Percentiles rank a stretch among this genome's conserved stretches.
Evolutionary conservation across 768 basidiomycete genomes (phyloP).

Genomic region (Lepiota brunneoincarnata): DNA sequence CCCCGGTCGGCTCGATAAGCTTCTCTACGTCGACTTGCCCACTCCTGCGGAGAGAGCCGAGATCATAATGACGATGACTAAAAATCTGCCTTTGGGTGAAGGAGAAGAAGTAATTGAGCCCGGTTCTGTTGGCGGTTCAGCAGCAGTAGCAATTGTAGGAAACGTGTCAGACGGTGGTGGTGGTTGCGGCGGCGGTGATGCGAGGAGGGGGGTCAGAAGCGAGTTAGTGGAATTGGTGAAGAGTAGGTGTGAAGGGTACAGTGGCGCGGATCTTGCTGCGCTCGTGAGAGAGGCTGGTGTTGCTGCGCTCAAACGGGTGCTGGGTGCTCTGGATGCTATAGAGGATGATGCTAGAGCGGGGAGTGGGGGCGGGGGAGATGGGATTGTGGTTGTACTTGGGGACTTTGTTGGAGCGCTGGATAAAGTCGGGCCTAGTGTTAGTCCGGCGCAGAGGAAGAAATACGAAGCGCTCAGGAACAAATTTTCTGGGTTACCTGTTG

Average conservation of each 20-base stretch:
- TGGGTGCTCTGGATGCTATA: constrained; percentile 68
- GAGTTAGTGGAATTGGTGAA: constrained; percentile 46
- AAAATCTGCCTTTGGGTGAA: constrained; percentile 63
- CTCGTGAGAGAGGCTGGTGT: constrained; percentile 90
- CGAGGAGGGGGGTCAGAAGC: constrained; percentile 18
- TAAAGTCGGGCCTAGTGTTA: constrained; percentile 88
- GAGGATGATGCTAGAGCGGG: constrained; percentile 30
- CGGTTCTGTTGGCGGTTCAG: neutral
- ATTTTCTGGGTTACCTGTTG: constrained; percentile 76
- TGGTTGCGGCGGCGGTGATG: constrained; percentile 17
- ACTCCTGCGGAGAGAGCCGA: constrained; percentile 70
- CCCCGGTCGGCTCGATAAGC: constrained; percentile 92
- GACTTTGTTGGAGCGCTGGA: constrained; percentile 77
- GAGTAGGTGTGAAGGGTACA: constrained; percentile 76
- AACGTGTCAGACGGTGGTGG: constrained; percentile 12
- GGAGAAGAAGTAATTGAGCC: neutral
- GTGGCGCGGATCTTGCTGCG: constrained; percentile 88
- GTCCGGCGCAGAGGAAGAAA: constrained; percentile 70
- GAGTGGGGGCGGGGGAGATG: constrained; percentile 13
- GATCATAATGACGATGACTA: constrained; percentile 74
- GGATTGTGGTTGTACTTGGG: constrained; percentile 48
- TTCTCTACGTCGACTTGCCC: constrained; percentile 91
- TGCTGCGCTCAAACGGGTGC: constrained; percentile 64
- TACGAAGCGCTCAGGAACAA: constrained; percentile 81
- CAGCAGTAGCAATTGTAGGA: too few relatives aligned